Conservation (phyloP, 2,329 filamentous ascomycete genomes). For the Paraconiothyrium brasiliense region DNA sequence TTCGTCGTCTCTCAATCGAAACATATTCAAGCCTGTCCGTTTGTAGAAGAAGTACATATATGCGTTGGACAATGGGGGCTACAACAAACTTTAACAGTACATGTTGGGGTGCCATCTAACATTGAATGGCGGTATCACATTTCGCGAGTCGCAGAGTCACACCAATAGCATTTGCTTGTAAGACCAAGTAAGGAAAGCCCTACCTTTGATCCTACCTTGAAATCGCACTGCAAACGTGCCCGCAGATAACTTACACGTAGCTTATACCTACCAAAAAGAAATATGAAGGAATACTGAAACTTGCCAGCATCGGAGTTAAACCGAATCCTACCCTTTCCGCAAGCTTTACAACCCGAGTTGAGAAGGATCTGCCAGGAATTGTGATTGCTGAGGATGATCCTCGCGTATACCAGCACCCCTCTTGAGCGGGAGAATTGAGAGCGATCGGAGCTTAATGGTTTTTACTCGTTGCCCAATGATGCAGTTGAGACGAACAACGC, state of each 20-base stretch:
- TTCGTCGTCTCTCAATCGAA: not conserved
- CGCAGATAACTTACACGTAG: slow-evolving; percentile 26
- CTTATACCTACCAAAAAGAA: slow-evolving; percentile 26
- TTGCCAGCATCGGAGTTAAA: slow-evolving; percentile 8
- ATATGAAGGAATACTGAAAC: slow-evolving; percentile 12
- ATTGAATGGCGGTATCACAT: not conserved
- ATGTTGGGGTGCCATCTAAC: not conserved
- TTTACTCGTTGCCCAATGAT: not conserved
- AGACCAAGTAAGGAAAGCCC: slow-evolving; percentile 27
- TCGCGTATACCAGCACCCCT: slow-evolving; percentile 1
- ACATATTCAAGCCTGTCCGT: not conserved
- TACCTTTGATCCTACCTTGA: slow-evolving; percentile 35
- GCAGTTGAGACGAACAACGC: not conserved
- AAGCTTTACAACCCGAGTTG: not conserved
- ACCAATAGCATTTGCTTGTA: not conserved
- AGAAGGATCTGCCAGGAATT: not conserved
- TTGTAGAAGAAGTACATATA: not conserved
- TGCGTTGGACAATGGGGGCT: not conserved
- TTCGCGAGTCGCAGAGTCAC: not conserved
- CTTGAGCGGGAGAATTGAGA: slow-evolving; percentile 2
- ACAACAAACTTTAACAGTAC: not conserved
- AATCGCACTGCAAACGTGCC: slow-evolving; percentile 5
- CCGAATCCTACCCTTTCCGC: slow-evolving; percentile 22
- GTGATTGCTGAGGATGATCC: not conserved
- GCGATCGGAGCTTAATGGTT: not conserved